These are phyloP conservation scores for Fusarium keratoplasticum DNA, from an alignment of 2,329 filamentous ascomycete genomes.

Conservation along the genomic window DNA sequence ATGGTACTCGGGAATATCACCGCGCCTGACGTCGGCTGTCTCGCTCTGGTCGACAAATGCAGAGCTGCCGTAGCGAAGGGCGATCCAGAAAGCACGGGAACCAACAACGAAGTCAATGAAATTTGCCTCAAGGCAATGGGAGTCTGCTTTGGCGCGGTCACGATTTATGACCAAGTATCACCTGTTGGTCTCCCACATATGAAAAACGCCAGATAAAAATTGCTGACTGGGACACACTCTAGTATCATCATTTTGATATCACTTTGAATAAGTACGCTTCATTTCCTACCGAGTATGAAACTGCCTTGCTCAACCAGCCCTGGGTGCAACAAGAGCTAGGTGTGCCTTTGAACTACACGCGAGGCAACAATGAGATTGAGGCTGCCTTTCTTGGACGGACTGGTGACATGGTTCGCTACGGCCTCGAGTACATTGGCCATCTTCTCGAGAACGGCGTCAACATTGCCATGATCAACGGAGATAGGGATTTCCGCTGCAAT, in stretches of 20 bases:
- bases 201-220: background rate
- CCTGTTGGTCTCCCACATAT: background rate
- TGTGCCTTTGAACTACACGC: slow-evolving; percentile 68
- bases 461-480: slow-evolving; percentile 76
- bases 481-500: slow-evolving; percentile 69
- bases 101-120: slow-evolving; percentile 50
- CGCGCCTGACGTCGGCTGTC: slow-evolving; percentile 56
- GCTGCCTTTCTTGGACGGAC: slow-evolving; percentile 68
- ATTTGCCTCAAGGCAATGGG: slow-evolving; percentile 63
- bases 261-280: slow-evolving; percentile 64
- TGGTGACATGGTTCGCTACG: slow-evolving; percentile 62
- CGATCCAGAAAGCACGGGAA: slow-evolving; percentile 55
- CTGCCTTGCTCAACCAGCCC: slow-evolving; percentile 70
- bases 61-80: slow-evolving; percentile 43
- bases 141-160: slow-evolving; percentile 11
- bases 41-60: slow-evolving; percentile 63
- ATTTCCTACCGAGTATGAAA: slow-evolving; percentile 69
- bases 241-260: slow-evolving; percentile 70
- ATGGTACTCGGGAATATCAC: slow-evolving; percentile 18
- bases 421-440: slow-evolving; percentile 58
- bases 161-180: slow-evolving; percentile 1
- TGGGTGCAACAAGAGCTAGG: slow-evolving; percentile 68
- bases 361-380: slow-evolving; percentile 51
- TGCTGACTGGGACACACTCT: slow-evolving; percentile 35
- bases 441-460: slow-evolving; percentile 70